A percentile compares a stretch with the other conserved stretches of the same genome.
phyloP scores from a whole-genome alignment of 208 protist species.

The Trypanosoma melophagium region DNA sequence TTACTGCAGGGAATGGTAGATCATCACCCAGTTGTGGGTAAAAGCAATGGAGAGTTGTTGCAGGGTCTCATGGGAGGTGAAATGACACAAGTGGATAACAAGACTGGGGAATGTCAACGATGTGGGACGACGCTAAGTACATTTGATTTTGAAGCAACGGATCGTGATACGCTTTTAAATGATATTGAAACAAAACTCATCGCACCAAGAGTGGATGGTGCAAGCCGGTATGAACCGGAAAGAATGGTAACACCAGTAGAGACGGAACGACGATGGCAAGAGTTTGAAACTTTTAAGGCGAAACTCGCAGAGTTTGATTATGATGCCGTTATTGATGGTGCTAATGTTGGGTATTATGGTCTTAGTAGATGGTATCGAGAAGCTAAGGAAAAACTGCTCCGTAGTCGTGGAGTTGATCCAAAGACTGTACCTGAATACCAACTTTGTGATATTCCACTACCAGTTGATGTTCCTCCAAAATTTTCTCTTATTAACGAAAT shows the following conservation, averaged over 20 bases:
- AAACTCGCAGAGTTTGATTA: slow-evolving; percentile 39
- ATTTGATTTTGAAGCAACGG: slow-evolving; percentile 60
- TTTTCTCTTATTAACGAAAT: slow-evolving; percentile 81
- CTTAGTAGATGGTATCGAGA: slow-evolving; percentile 73
- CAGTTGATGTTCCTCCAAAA: slow-evolving; percentile 82
- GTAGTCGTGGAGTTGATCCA: slow-evolving; percentile 41
- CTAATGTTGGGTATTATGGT: slow-evolving; percentile 84
- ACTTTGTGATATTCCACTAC: slow-evolving; percentile 60
- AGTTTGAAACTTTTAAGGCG: slow-evolving; percentile 61
- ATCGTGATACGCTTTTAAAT: slow-evolving; percentile 48
- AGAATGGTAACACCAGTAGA: slow-evolving; percentile 39
- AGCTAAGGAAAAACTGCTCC: slow-evolving; percentile 64
- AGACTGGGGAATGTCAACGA: slow-evolving; percentile 42
- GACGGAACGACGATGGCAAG: slow-evolving; percentile 38
- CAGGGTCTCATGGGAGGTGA: slow-evolving; percentile 50
- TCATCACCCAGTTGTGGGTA: slow-evolving; percentile 78
- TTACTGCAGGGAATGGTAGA: slow-evolving; percentile 49
- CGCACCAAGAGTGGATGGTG: slow-evolving; percentile 38
- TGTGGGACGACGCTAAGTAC: slow-evolving; percentile 46
- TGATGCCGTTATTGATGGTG: slow-evolving; percentile 81
- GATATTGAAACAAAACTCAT: slow-evolving; percentile 81
- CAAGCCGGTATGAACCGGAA: slow-evolving; percentile 64
- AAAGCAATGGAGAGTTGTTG: slow-evolving; percentile 52
- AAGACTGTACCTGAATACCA: slow-evolving; percentile 36
- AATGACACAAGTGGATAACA: slow-evolving; percentile 23